Percentiles rank a stretch among this genome's conserved stretches.
phyloP scores from a whole-genome alignment of 2,329 filamentous ascomycete species.

The Verticillium albo-atrum region DNA sequence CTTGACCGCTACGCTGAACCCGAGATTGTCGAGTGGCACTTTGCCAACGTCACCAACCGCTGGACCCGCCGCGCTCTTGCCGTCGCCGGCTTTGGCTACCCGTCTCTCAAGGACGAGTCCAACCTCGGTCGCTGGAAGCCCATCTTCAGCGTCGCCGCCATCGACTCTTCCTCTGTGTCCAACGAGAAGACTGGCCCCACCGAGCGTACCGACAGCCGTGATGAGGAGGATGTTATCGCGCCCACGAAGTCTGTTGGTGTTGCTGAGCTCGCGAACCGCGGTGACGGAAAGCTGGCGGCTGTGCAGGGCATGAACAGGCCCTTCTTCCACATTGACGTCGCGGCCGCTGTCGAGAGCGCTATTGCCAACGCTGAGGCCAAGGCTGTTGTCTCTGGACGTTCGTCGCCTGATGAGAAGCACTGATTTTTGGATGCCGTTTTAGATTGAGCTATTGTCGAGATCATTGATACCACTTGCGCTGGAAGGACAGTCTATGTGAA shows the following conservation, averaged over 20 bases:
- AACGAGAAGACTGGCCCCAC: background rate
- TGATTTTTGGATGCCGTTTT: background rate
- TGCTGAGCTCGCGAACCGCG: slow-evolving; percentile 10
- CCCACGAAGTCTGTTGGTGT: slow-evolving; percentile 5
- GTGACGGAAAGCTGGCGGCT: slow-evolving; percentile 23
- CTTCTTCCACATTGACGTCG: slow-evolving; percentile 48
- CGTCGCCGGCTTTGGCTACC: slow-evolving; percentile 51
- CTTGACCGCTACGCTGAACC: slow-evolving; percentile 49
- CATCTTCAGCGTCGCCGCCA: slow-evolving; percentile 26
- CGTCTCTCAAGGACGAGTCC: slow-evolving; percentile 19
- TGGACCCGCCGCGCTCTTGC: slow-evolving; percentile 55
- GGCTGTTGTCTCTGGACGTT: slow-evolving; percentile 1
- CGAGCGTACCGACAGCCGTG: slow-evolving; percentile 4
- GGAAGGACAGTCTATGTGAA: background rate
- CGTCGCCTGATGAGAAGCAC: background rate
- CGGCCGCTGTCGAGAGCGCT: slow-evolving; percentile 42
- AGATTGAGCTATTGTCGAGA: background rate
- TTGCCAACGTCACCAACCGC: slow-evolving; percentile 49
- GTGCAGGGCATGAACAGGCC: slow-evolving; percentile 44
- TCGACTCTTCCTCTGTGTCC: slow-evolving; percentile 4
- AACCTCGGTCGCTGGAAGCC: slow-evolving; percentile 24
- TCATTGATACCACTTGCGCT: background rate
- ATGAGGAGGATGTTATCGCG: slow-evolving; percentile 12
- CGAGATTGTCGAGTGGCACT: slow-evolving; percentile 45
- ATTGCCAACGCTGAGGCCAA: slow-evolving; percentile 25